A percentile compares a stretch with the other conserved stretches of the same genome.
Conservation (phyloP, 805 yeast species). For the Phaffomyces antillensis region DNA sequence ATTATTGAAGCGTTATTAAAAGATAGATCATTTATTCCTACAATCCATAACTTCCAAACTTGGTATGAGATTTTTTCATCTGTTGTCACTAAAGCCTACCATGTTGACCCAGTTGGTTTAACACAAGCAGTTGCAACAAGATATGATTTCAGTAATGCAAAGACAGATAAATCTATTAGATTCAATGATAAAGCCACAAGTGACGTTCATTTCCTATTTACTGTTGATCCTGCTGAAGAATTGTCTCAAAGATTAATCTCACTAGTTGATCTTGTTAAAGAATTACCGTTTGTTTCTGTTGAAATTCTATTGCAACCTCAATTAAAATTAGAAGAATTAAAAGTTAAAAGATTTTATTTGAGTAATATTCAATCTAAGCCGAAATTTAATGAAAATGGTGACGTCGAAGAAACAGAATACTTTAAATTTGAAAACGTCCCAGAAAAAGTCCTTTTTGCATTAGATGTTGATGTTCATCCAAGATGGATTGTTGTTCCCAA, state of each 20-base stretch:
- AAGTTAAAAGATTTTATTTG: conserved; percentile 53
- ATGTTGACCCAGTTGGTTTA: conserved; percentile 21
- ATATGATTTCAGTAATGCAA: conserved; percentile 34
- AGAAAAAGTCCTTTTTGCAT: conserved; percentile 41
- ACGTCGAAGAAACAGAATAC: conserved; percentile 18
- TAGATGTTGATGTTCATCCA: conserved; percentile 52
- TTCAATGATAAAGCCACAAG: conserved; percentile 23
- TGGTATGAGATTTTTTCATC: conserved; percentile 44
- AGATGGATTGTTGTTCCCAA: conserved; percentile 62
- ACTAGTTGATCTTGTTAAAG: conserved; percentile 34
- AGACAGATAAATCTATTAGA: conserved; percentile 17
- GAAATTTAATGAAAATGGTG: conserved; percentile 23
- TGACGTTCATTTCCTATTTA: conserved; percentile 46
- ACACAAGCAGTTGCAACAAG: conserved; percentile 38
- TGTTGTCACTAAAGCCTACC: conserved; percentile 36
- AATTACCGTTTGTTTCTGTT: conserved; percentile 44
- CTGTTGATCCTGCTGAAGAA: conserved; percentile 70
- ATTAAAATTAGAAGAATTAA: conserved; percentile 31
- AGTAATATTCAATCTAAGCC: conserved; percentile 34
- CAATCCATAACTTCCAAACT: conserved; percentile 24
- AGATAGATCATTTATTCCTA: conserved; percentile 7
- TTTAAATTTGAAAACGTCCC: conserved; percentile 44
- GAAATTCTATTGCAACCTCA: conserved; percentile 56
- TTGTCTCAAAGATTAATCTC: conserved; percentile 56
- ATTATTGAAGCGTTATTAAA: conserved; percentile 22